These are phyloP conservation scores for Lenwebbia sp. DNA, from an alignment of 345 rosid genomes.

Conservation along the genomic window DNA sequence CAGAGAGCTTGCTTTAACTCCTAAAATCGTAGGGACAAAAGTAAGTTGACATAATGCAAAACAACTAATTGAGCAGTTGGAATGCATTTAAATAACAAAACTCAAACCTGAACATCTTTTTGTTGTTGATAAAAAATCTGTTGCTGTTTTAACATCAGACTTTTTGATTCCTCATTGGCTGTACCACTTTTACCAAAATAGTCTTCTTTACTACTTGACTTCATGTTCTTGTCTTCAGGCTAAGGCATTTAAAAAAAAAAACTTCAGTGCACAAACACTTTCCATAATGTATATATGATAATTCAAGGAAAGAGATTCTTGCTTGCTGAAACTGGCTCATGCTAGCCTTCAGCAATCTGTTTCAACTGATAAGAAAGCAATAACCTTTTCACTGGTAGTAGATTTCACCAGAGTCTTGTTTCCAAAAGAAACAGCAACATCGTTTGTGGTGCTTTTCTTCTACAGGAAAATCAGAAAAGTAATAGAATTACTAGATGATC, in stretches of 20 bases:
- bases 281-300: neutral
- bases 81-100: neutral
- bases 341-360: neutral
- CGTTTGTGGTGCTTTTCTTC: constrained; percentile 38
- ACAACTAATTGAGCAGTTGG: neutral
- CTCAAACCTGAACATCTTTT: constrained; percentile 49
- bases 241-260: constrained; percentile 5
- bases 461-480: constrained; percentile 2
- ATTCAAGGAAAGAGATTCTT: neutral
- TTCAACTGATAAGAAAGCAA: neutral
- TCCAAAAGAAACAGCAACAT: constrained; percentile 11
- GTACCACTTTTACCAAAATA: constrained; percentile 17
- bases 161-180: constrained; percentile 41
- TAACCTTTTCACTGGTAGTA: constrained; percentile 46
- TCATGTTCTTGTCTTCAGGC: constrained; percentile 48
- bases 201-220: constrained; percentile 36
- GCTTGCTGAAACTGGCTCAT: neutral
- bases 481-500: neutral
- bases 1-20: constrained; percentile 56
- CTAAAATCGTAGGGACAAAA: constrained; percentile 12
- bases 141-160: constrained; percentile 31
- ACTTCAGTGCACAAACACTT: neutral
- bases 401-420: constrained; percentile 35
- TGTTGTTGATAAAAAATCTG: constrained; percentile 66
- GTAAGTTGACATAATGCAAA: neutral